phyloP scores from a whole-genome alignment of 768 basidiomycete species.

The Xerocomellus dryophilus region DNA sequence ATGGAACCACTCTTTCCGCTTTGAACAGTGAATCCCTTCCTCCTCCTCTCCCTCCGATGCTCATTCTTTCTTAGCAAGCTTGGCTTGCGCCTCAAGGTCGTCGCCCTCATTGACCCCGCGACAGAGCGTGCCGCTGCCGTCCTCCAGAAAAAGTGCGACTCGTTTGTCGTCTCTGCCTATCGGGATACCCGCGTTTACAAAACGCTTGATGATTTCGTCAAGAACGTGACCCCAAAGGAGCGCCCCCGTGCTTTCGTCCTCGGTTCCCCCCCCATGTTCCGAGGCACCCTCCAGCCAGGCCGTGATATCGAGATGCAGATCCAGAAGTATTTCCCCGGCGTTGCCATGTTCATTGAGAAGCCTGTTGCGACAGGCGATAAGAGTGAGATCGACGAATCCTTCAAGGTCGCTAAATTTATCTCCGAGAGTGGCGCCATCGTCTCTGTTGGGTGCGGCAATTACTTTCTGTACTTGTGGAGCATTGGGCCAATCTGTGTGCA shows the following conservation, averaged over 20 bases:
- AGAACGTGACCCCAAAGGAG: constrained; percentile 59
- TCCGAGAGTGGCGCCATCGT: constrained; percentile 69
- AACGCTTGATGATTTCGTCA: constrained; percentile 81
- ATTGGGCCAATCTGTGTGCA: constrained; percentile 25
- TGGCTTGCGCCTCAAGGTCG: constrained; percentile 91
- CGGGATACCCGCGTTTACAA: constrained; percentile 82
- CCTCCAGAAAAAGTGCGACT: constrained; percentile 86
- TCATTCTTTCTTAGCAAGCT: constrained; percentile 64
- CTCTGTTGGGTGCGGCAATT: constrained; percentile 72
- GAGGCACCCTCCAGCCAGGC: constrained; percentile 70
- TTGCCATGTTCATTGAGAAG: constrained; percentile 90
- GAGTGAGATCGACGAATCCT: constrained; percentile 64
- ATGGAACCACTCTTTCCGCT: constrained; percentile 91
- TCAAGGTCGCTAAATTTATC: constrained; percentile 70
- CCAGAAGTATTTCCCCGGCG: constrained; percentile 81
- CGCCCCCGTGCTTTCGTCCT: constrained; percentile 81
- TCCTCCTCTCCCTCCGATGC: not conserved
- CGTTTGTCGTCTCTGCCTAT: constrained; percentile 93
- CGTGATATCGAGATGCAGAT: constrained; percentile 88
- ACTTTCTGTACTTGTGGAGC: not conserved
- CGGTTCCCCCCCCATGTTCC: constrained; percentile 92
- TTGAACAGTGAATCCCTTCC: constrained; percentile 65
- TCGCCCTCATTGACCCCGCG: constrained; percentile 91
- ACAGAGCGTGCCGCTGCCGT: constrained; percentile 75
- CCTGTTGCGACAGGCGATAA: constrained; percentile 81